Evolutionary conservation across 768 basidiomycete species (phyloP), one percentile per base, ranked within the genome.

Genomic region (Suillus paluster): DNA sequence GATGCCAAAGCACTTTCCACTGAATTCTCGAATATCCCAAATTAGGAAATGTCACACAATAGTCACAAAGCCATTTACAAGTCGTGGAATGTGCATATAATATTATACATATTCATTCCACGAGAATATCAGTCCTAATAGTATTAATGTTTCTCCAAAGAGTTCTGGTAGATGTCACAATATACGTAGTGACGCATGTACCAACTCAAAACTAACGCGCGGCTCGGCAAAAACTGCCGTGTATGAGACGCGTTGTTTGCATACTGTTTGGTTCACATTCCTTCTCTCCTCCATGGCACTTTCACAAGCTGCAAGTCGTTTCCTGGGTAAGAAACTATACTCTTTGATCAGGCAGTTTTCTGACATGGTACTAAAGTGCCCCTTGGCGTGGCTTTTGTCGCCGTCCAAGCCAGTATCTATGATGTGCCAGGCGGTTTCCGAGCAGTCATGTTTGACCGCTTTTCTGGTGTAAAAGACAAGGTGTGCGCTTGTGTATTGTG

Each of bases 361-460:
- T 75, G 41, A 73, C 38, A 36, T 23, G 5, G 2, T 15, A 30
- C 48, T 25, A 46, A 50, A 77, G 69, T 77, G 49, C 76, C 73
- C 45, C 81, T 79, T 50, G 73, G 86, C 38, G 59, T 75, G 55
- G 80, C 80, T 60, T 70, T 79, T 56, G 81, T 76, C 39, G 73
- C 73, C 25, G 67, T 80, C 52, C 81, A 83, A 69, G 79, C 85
- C 58, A 88, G 85, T 62, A 76, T 85, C 41, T 84, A 86, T 61
- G 84, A 85, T 80, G 95, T 97, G 45, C 96, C 96, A 54, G 86
- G 96, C 67, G 96, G 96, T 46, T 95, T 89, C 78, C 84, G 92
- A 61, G 96, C 96, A 41, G 96, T 99, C 66, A 96, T 99, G 91
- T 99, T 99, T 78, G 97, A 99, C 78, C 84, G 97, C 70, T 98